Evolutionary conservation across 805 yeast species (phyloP), one percentile per base, ranked within the genome.

Genomic region (Babjeviella inositovora): DNA sequence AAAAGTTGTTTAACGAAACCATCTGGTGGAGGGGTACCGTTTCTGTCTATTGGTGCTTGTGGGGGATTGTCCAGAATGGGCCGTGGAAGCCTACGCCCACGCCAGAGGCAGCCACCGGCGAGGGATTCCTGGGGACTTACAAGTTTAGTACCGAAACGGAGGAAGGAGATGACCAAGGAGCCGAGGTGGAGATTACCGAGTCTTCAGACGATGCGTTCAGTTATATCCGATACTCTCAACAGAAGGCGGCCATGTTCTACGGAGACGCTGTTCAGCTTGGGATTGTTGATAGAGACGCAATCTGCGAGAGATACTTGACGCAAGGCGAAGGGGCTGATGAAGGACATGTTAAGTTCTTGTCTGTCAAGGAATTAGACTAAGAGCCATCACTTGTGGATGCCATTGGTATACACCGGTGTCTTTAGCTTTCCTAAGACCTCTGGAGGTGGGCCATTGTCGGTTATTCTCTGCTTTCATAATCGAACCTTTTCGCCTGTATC

Each of bases 11-110:
- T 37, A 69, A 74, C 34, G 81, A 80, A 31, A 62, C 72, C 15
- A 50, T 67, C 2, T 56, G 58, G 25, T 87, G 96, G 94, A 62
- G 95, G 38, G 70, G 92, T 2, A 55, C 81, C 0, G 87, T 69
- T 12, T 75, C 75, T 23, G 55, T 79, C 7, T 67, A 62, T 39
- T 87, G 98, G 98, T 62, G 75, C 4, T 41, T 85, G 14, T 87
- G 98, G 98, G 97, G 93, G 1, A 60, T 90, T 20, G 63, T 90
- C 16, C 93, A 81, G 43, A 70, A 75, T 33, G 82, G 48, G 23
- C 58, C 53, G n/a, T 23, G 37, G 23, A 43, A 32, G 28, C 24
- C 20, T 32, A 34, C 18, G 23, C 36, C 14, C 21, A 22, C 25
- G 26, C 31, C 47, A 28, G 43, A 33, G 27, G 40, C 29, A 20